Evolutionary conservation across 306 rosid genomes (phyloP), one percentile per base, ranked within the genome.

Genomic region (Prunus fruticosa): DNA sequence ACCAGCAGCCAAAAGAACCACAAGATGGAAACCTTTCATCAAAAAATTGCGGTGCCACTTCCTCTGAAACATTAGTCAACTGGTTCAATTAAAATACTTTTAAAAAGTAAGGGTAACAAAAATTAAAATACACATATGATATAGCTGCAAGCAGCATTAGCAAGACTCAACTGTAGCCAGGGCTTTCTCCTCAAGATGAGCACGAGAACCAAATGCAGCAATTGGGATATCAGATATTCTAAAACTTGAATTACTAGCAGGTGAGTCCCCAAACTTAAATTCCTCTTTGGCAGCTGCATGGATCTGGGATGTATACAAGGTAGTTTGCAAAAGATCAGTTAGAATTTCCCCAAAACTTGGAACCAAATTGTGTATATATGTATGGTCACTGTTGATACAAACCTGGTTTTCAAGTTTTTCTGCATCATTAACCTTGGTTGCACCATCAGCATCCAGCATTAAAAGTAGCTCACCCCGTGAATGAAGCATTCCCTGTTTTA

Each of bases 401-500:
- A 94, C 98, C 97, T 89, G 84, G 76, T 85, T 90, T 89, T 94
- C 98, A 71, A 95, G 96, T 79, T 94, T 94, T 87, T 94, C 98
- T 51, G 90, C 82, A 75, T 92, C 98, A 69, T 80, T 85, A 76
- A 94, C 84, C 85, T 90, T 86, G 43, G 97, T 94, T 84, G 98
- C 98, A 76, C 98, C 98, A 89, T 94, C 98, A 76, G 98, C 98
- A 82, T 94, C 98, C 75, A 94, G 83, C 98, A 94, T 94, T 67
- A 94, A 88, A 84, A 94, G 93, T 81, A 94, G 74, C 74, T 94
- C 97, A 82, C 98, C 98, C 73, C 98, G 96, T 63, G 98, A 90
- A 88, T 94, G 98, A 82, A 94, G 83, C 95, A 94, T 94, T 61
- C 98, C 98, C 98, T 94, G 93, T 91, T 90, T 92, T 82, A 76